Base-by-base conservation (phyloP, 2,329 filamentous ascomycete genomes). In the Aspergillus sp. region DNA sequence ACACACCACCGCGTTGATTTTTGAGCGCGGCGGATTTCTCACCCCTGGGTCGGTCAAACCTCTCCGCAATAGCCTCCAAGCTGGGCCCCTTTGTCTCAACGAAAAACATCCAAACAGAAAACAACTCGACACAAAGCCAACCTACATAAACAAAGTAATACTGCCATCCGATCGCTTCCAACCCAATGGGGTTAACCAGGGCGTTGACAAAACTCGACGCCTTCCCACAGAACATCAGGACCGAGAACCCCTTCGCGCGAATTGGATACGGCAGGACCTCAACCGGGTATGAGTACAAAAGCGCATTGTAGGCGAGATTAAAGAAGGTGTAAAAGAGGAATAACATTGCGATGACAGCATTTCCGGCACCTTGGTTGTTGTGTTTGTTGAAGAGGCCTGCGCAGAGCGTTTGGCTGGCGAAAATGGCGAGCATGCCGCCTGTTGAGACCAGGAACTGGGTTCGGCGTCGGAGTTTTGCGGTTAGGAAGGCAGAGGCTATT, bases 401-500 rank as follows among this genome's bases (percentile, higher is more conserved):
- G 32, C 32, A 20, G 47, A 39, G 18, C 4, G 32, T 49, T n/a
- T 38, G 47, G 7, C 32, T 20, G 5, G 30, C 12, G 18, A 49
- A 49, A 7, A 36, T 39, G 9, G 18, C 3, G 15, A 36, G 32
- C 44, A 64, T 62, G 15, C 66, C 56, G 7, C 47, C 55, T 6
- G 62, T 68, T 20, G 64, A 64, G 34, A 56, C 60, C 7, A 85
- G 67, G 11, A 85, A 68, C 8, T 84, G 71, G 0, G 66, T 64
- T 2, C 70, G 64, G 12, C 71, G 67, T 8, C 71, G 70, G 34
- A 67, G 56, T 24, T 59, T 55, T 30, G 86, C 84, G 2, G 83
- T 82, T 45, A 86, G 74, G 8, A 79, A 74, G 4, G 84, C 83
- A 43, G 84, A 84, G 1, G 81, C 64, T 17, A 85, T 73, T 13